Evolutionary conservation across 768 basidiomycete genomes (phyloP).

Genomic region (Hydnum rufescens): DNA sequence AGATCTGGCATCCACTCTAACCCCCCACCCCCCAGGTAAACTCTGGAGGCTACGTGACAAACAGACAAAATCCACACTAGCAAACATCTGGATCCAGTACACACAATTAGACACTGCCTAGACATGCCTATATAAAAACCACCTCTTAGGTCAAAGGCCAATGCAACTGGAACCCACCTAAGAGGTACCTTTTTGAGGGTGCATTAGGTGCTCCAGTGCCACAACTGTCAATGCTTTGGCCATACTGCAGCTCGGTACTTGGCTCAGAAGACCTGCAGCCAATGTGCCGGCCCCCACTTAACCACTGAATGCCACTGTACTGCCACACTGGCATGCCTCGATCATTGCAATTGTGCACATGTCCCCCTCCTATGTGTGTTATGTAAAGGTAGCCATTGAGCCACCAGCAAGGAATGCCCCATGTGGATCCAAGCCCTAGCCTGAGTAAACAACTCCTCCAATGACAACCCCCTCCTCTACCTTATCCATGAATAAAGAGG

Average conservation of each 20-base stretch:
- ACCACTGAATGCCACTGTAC: neutral
- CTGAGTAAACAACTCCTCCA: neutral
- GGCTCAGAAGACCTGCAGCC: neutral
- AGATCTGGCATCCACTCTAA: too few relatives aligned
- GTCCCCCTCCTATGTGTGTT: neutral
- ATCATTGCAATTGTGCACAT: neutral
- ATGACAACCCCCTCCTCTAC: neutral
- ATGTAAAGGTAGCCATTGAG: conserved; percentile 1
- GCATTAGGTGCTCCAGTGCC: conserved; percentile 7
- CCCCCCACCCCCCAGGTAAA: too few relatives aligned
- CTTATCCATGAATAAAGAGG: neutral
- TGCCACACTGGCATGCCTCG: neutral
- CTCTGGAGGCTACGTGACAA: too few relatives aligned
- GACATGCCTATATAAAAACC: too few relatives aligned
- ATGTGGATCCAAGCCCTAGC: neutral
- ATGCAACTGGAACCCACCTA: too few relatives aligned
- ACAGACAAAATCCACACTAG: too few relatives aligned
- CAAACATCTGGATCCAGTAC: too few relatives aligned
- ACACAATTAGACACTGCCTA: too few relatives aligned
- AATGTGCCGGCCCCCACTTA: neutral
- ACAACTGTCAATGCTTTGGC: conserved; percentile 7
- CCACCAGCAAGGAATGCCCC: neutral
- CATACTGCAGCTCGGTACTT: conserved; percentile 6
- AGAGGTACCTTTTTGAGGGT: too few relatives aligned
- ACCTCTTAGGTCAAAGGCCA: too few relatives aligned